Evolutionary conservation across 106 monocot species (phyloP), one percentile per base, ranked within the genome.

Genomic region (Acorus gramineus): DNA sequence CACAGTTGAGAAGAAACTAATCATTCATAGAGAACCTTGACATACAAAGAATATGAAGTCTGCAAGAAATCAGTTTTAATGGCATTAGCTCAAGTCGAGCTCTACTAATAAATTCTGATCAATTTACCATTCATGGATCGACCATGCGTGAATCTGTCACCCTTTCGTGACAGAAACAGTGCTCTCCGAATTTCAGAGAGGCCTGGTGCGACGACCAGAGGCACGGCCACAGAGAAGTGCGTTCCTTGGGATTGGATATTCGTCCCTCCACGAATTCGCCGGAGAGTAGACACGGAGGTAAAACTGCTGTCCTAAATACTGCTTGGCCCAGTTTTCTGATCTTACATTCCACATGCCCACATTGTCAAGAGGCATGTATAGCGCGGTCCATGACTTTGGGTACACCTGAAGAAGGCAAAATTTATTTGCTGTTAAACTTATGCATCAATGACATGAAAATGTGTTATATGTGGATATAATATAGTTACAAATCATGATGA

Each of bases 261-360:
- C 85, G 12, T 85, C 80, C 46, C 80, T 71, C 79, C 79, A 84
- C 3, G 79, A 79, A 61, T 85, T 85, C 8, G 72, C 71, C 2
- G 80, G 85, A 54, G 85, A 69, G 64, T 72, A 85, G 13, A 85
- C 81, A 2, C 85, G 77, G 51, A 85, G 78, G 50, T 85, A 85
- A 46, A 85, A 78, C 57, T 85, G 85, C 75, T 85, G 85, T 7
- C 85, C 85, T 9, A 85, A 56, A 59, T 85, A 85, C 53, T 81
- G 81, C 52, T 78, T 63, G 3, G 61, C 81, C 85, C 85, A 85
- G 61, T 81, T 75, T 59, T 81, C 81, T 1, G 85, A 85, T 65
- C 81, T 78, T 57, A 85, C 55, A 50, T 81, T 85, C 85, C 85
- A 85, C 85, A 85, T 85, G 3, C 85, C 85, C 7, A 81, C 81